phyloP scores from a whole-genome alignment of 2,329 filamentous ascomycete genomes.

The Arthrobotrys iridis region DNA sequence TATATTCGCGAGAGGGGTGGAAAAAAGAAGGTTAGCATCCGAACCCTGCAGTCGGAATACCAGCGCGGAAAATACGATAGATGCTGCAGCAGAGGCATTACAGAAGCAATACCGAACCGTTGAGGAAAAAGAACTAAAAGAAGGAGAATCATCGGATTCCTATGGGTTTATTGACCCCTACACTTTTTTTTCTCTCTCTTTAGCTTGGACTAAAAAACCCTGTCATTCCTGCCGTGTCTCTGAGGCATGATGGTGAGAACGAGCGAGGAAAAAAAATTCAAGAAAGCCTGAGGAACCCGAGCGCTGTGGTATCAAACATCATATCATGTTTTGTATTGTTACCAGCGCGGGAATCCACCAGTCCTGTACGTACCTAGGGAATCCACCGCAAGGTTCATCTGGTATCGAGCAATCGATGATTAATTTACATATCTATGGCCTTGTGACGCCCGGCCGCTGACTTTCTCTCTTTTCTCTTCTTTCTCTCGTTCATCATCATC shows the following conservation, averaged over 20 bases:
- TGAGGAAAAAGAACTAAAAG: not conserved
- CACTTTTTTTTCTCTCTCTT: not conserved
- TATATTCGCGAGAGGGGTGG: too few species aligned
- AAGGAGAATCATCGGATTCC: not conserved
- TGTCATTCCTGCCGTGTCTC: slow-evolving; percentile 52
- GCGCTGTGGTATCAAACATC: slow-evolving; percentile 11
- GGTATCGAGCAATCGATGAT: too few species aligned
- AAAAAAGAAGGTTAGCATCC: too few species aligned
- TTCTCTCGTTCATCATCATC: too few species aligned
- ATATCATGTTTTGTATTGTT: not conserved
- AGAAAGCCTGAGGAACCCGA: not conserved
- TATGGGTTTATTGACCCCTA: not conserved
- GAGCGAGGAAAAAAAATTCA: not conserved
- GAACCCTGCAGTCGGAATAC: too few species aligned
- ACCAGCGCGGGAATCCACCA: not conserved
- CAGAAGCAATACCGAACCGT: not conserved
- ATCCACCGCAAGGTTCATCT: too few species aligned
- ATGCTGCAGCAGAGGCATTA: too few species aligned
- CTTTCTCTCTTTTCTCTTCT: not conserved
- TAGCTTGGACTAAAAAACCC: not conserved
- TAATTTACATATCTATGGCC: not conserved
- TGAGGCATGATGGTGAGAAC: slow-evolving; percentile 27
- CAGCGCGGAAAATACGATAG: too few species aligned
- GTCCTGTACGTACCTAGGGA: not conserved
- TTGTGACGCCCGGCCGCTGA: not conserved